phyloP scores from a whole-genome alignment of 1,139 yeast genomes.

The Candida smagusa region DNA sequence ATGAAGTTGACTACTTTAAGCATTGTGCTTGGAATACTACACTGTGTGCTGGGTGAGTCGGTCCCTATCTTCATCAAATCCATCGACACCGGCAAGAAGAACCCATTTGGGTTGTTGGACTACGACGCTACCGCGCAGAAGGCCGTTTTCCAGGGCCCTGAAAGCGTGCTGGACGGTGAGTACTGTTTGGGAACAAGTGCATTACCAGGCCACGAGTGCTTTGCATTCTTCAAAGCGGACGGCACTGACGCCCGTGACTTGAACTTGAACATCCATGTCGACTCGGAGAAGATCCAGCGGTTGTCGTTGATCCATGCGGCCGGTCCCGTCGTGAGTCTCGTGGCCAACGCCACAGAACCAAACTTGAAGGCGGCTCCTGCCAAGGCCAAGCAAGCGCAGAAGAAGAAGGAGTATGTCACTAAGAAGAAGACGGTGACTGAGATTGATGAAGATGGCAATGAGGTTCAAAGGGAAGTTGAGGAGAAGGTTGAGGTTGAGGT shows the following conservation, averaged over 20 bases:
- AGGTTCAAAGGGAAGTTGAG: constrained; percentile 22
- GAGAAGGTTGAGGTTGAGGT: constrained; percentile 23
- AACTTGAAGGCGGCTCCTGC: constrained; percentile 17
- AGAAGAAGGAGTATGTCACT: constrained; percentile 11
- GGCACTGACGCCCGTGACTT: constrained; percentile 6
- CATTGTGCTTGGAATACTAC: no score
- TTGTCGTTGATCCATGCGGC: constrained; percentile 5
- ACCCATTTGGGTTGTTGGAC: constrained; percentile 15
- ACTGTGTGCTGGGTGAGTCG: constrained; percentile 2
- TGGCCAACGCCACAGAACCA: constrained; percentile 15
- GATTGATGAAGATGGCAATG: constrained; percentile 24
- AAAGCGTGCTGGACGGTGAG: constrained; percentile 8
- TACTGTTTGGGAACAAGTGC: constrained; percentile 34
- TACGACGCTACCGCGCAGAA: constrained; percentile 7
- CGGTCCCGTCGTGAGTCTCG: background rate
- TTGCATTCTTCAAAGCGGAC: constrained; percentile 18
- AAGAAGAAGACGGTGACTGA: constrained; percentile 11
- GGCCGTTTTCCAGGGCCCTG: constrained; percentile 3
- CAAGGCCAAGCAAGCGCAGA: constrained; percentile 8
- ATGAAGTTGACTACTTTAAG: no score
- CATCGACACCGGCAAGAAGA: constrained; percentile 8
- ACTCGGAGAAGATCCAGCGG: constrained; percentile 12
- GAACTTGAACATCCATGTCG: constrained; percentile 11
- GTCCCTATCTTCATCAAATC: constrained; percentile 9
- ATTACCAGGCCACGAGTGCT: constrained; percentile 28